Evolutionary conservation across 129 eudicot genomes (phyloP).

Genomic region (Escallonia herrerae): DNA sequence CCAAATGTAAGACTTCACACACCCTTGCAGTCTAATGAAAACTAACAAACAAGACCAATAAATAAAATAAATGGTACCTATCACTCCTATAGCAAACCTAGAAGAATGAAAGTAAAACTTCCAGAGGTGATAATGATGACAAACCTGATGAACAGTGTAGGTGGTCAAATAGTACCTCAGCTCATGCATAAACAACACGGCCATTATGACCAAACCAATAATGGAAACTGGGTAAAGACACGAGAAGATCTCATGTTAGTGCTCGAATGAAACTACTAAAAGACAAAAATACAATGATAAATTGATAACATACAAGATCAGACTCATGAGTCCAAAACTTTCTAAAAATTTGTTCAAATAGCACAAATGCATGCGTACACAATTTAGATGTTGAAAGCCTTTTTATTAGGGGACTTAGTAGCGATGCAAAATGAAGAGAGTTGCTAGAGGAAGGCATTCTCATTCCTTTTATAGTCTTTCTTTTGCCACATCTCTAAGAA

Average conservation of each 20-base stretch:
- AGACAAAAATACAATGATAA: no score
- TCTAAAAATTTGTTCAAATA: no score
- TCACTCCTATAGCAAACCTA: not conserved
- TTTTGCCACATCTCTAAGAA: no score
- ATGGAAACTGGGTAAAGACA: conserved; percentile 52
- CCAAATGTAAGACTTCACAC: conserved; percentile 1
- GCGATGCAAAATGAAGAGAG: no score
- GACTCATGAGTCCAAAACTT: no score
- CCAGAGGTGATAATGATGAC: not conserved
- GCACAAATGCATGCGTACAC: no score
- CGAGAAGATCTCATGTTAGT: conserved; percentile 7
- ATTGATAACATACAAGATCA: no score
- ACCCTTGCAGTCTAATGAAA: not conserved
- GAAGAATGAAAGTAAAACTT: not conserved
- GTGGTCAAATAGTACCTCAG: conserved; percentile 77
- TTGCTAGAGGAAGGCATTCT: no score
- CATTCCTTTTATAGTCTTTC: no score
- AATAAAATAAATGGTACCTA: not conserved
- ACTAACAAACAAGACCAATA: not conserved
- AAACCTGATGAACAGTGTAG: conserved; percentile 86
- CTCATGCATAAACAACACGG: conserved; percentile 82
- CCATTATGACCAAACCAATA: conserved; percentile 85
- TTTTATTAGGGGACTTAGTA: no score
- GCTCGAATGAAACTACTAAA: conserved; percentile 3
- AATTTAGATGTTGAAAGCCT: no score